Conservation (phyloP, 345 rosid genomes). For the Noccaea caerulescens region DNA sequence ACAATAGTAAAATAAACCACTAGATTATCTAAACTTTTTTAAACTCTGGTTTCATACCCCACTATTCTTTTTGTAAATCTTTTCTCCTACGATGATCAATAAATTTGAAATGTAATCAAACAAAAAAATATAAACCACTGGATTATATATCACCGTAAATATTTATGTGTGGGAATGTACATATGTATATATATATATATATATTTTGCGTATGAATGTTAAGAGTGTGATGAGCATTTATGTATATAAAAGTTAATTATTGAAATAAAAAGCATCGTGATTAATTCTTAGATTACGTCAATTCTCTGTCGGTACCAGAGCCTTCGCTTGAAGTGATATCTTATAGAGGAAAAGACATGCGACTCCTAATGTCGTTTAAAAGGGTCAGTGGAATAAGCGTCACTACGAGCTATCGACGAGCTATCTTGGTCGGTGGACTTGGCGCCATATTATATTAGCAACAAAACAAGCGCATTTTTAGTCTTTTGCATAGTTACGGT, state of each 20-base stretch:
- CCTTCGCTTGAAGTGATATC: conserved; percentile 17
- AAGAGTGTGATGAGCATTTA: too few species aligned
- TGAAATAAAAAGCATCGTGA: not conserved
- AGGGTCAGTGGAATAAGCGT: conserved; percentile 26
- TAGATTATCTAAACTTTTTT: too few species aligned
- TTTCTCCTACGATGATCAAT: too few species aligned
- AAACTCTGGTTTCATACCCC: too few species aligned
- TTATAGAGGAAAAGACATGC: conserved; percentile 22
- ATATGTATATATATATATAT: too few species aligned
- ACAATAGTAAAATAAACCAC: too few species aligned
- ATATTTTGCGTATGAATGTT: too few species aligned
- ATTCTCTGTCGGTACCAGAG: conserved; percentile 20
- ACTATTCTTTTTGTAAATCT: too few species aligned
- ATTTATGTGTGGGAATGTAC: too few species aligned
- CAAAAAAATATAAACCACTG: too few species aligned
- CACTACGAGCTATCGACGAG: conserved; percentile 19
- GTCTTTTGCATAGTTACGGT: not conserved
- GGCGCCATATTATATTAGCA: not conserved
- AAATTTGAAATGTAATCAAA: too few species aligned
- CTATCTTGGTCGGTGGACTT: conserved; percentile 3
- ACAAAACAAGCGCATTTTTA: not conserved
- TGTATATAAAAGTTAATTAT: not conserved
- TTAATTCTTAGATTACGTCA: not conserved
- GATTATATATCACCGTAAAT: too few species aligned
- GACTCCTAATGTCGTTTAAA: conserved; percentile 24